Evolutionary conservation across 176 grass and related monocot genomes (phyloP), one percentile per base, ranked within the genome.

Genomic region (Oryza glumipatula): DNA sequence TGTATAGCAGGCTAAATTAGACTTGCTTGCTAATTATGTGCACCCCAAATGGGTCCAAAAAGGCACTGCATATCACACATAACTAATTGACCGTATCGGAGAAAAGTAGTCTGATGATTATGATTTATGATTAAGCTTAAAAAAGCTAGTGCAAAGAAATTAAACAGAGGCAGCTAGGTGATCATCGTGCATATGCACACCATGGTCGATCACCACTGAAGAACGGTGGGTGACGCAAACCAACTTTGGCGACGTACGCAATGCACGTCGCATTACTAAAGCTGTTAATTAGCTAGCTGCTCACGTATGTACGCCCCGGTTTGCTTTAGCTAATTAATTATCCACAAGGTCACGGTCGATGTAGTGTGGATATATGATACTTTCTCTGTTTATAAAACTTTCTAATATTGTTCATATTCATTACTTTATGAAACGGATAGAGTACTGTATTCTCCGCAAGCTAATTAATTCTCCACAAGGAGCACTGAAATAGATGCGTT

Each of bases 161-260:
- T 38, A 17, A 7, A 41, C 39, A 19, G 23, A 28, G 44, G 12
- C 26, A 66, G 22, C 47, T 4, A 66, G 22, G 13, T 4, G 14
- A 48, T 58, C 28, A 48, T 58, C 28, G 74, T 33, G 56, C 23
- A 21, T 33, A 21, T 33, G 56, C 23, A 14, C 23, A 78, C 51
- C 16, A 68, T 38, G 61, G 48, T 23, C 7, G 61, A 36, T 23
- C 77, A 81, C 46, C 47, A 4, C 36, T 38, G 36, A 38, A 38
- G 36, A 38, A 38, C 2, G 85, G 65, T 82, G 85, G 76, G 65
- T 82, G 85, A 82, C n/a, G 72, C 64, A 17, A 30, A 76, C 64
- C 1, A 75, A 67, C 78, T 82, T 82, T 70, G 79, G 54, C 54
- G 7, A 58, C 30, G 30, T 32, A 32, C 2, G 30, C 30, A 32